Percentiles rank a stretch among this genome's conserved stretches.
phyloP scores from a whole-genome alignment of 495 filamentous ascomycete species.

The Elaphomyces granulatus region DNA sequence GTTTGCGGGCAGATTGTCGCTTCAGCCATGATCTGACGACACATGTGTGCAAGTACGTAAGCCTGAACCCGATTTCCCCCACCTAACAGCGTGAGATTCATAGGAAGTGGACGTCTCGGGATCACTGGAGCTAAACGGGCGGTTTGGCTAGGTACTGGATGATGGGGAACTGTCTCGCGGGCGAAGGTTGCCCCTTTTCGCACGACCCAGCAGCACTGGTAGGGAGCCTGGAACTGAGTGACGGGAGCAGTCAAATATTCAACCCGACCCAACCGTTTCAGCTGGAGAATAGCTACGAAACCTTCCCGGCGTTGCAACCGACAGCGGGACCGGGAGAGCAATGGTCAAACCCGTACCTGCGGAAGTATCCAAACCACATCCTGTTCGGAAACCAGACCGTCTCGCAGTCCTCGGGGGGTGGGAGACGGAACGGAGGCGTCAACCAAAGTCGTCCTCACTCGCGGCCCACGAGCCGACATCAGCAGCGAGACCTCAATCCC shows the following conservation, averaged over 20 bases:
- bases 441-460: slow-evolving; percentile 47
- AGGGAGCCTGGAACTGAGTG: slow-evolving; percentile 49
- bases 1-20: slow-evolving; percentile 85
- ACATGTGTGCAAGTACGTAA: slow-evolving; percentile 92
- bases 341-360: slow-evolving; percentile 36
- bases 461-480: slow-evolving; percentile 74
- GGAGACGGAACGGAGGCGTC: background rate
- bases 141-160: slow-evolving; percentile 97
- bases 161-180: slow-evolving; percentile 90
- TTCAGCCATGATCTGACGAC: slow-evolving; percentile 94
- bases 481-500: slow-evolving; percentile 50
- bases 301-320: slow-evolving; percentile 70
- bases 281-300: slow-evolving; percentile 57
- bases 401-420: slow-evolving; percentile 1
- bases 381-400: slow-evolving; percentile 1
- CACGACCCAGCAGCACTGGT: slow-evolving; percentile 82
- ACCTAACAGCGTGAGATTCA: too few relatives aligned
- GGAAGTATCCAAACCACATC: slow-evolving; percentile 33
- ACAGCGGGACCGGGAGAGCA: slow-evolving; percentile 34
- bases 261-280: slow-evolving; percentile 50
- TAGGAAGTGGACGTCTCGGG: too few relatives aligned
- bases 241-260: slow-evolving; percentile 28
- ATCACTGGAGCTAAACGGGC: too few relatives aligned
- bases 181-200: slow-evolving; percentile 90
- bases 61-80: background rate